phyloP scores from a whole-genome alignment of 805 yeast species.

The Yarrowia bubula region DNA sequence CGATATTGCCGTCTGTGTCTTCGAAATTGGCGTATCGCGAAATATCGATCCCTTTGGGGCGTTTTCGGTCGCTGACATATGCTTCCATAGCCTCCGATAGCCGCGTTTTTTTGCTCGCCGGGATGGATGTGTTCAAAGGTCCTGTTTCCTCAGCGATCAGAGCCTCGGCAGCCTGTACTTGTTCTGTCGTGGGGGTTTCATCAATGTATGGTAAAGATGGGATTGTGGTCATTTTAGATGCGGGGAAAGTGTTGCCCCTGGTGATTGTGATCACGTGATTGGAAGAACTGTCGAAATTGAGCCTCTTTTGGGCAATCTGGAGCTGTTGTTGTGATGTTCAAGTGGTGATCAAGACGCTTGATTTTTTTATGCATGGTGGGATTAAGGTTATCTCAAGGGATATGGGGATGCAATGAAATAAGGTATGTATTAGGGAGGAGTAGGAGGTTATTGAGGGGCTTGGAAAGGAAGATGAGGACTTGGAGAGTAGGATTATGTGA shows the following conservation, averaged over 20 bases:
- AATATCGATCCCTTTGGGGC: slow-evolving; percentile 33
- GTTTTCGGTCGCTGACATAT: slow-evolving; percentile 6
- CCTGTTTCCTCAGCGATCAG: slow-evolving; percentile 22
- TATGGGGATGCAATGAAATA: not conserved
- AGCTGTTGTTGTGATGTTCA: not conserved
- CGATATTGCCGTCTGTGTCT: slow-evolving; percentile 30
- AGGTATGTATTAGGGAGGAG: no score
- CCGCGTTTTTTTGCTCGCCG: not conserved
- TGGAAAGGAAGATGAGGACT: no score
- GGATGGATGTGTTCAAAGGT: not conserved
- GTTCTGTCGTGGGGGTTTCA: slow-evolving; percentile 7
- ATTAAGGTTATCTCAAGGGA: not conserved
- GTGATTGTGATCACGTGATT: not conserved
- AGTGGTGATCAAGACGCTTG: slow-evolving; percentile 3
- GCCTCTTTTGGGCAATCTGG: no score
- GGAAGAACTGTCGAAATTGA: no score
- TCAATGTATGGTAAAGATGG: slow-evolving; percentile 27
- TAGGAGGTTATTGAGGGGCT: no score
- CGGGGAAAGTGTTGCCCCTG: not conserved
- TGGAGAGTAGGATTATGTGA: no score
- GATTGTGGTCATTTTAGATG: not conserved
- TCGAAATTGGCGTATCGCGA: slow-evolving; percentile 34
- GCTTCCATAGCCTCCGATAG: slow-evolving; percentile 21
- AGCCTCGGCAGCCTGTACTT: slow-evolving; percentile 7
- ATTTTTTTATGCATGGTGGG: not conserved